Percentiles rank a stretch among this genome's conserved stretches.
Conservation (phyloP, 163 green algal genomes). For the Volvox carteri region DNA sequence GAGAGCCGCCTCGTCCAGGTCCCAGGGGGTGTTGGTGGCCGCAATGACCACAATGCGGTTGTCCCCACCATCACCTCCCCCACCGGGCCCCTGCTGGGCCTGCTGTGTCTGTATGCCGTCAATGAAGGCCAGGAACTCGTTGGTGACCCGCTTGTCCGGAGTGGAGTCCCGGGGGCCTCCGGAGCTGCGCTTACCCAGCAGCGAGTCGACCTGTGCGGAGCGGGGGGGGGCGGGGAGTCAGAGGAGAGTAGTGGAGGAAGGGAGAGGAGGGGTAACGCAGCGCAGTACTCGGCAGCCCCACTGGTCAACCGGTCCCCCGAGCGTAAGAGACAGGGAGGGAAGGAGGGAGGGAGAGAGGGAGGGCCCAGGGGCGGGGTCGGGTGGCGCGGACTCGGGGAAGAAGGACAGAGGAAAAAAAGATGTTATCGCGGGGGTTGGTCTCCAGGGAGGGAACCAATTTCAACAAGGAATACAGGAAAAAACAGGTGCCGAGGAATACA, state of each 20-base stretch:
- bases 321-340: too few species aligned
- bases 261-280: not conserved
- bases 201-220: conserved; percentile 60
- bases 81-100: not conserved
- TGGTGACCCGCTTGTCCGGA: conserved; percentile 65
- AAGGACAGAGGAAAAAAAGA: too few species aligned
- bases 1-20: conserved; percentile 68
- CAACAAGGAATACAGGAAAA: too few species aligned
- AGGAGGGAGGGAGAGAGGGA: too few species aligned
- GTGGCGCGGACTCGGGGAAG: too few species aligned
- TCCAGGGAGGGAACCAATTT: too few species aligned
- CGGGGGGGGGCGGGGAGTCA: not conserved
- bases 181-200: conserved; percentile 54
- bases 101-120: conserved; percentile 61
- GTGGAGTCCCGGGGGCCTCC: conserved; percentile 23
- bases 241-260: not conserved
- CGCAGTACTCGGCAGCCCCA: too few species aligned
- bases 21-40: conserved; percentile 63
- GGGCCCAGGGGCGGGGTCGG: too few species aligned
- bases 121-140: conserved; percentile 57
- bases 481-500: too few species aligned
- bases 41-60: conserved; percentile 61
- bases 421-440: too few species aligned
- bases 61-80: not conserved
- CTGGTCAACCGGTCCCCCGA: too few species aligned